phyloP scores from a whole-genome alignment of 2,329 filamentous ascomycete species.

The Diaporthe caulivora region DNA sequence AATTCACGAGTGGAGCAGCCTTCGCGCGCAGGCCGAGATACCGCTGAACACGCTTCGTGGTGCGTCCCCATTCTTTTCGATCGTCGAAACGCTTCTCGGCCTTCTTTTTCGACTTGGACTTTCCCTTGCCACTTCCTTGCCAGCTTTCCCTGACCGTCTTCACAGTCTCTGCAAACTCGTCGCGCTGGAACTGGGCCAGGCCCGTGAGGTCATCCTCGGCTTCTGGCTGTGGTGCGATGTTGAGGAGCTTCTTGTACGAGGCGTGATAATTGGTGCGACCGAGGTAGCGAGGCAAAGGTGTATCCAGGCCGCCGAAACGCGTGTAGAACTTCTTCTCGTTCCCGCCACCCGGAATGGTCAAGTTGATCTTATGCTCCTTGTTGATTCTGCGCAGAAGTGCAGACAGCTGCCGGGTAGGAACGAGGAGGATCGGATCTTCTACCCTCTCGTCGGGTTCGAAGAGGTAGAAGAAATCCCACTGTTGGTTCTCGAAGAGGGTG shows the following conservation, averaged over 20 bases:
- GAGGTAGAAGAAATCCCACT: conserved; percentile 84
- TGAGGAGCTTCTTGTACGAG: conserved; percentile 47
- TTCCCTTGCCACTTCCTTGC: conserved; percentile 38
- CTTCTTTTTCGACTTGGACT: conserved; percentile 61
- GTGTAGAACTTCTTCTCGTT: conserved; percentile 69
- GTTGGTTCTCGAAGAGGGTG: conserved; percentile 67
- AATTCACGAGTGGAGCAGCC: background rate
- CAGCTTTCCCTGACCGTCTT: conserved; percentile 47
- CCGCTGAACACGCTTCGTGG: conserved; percentile 74
- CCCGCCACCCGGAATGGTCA: conserved; percentile 69
- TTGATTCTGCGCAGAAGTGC: conserved; percentile 76
- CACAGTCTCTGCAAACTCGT: conserved; percentile 62
- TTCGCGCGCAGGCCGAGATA: conserved; percentile 76
- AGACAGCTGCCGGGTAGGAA: conserved; percentile 75
- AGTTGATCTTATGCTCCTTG: conserved; percentile 60
- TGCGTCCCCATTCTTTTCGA: conserved; percentile 64
- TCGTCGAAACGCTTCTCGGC: conserved; percentile 60
- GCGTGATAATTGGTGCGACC: conserved; percentile 65
- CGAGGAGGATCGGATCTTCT: conserved; percentile 72
- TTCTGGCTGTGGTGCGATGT: conserved; percentile 52
- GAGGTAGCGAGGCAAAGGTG: conserved; percentile 76
- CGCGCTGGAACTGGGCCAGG: conserved; percentile 43
- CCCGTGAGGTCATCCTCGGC: conserved; percentile 51
- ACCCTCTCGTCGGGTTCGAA: conserved; percentile 61
- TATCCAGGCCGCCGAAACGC: conserved; percentile 70